Base-by-base conservation (phyloP, 495 filamentous ascomycete species). In the Aspergillus coremiiformis region DNA sequence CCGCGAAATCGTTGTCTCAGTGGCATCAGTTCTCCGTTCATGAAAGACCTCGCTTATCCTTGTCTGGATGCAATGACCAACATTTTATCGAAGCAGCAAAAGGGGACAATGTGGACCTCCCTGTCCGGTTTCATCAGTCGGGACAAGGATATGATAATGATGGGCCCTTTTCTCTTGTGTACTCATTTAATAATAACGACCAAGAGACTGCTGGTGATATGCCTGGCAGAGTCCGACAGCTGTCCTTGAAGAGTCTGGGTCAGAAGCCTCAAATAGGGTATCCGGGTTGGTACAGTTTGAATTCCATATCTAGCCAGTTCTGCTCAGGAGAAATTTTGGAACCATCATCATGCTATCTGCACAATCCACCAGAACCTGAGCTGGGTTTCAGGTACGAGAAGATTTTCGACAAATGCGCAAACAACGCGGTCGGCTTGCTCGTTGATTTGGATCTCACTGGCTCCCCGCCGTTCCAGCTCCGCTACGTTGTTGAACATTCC, bases 351-450 rank as follows among this genome's bases (percentile, higher is more conserved):
- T 97, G 90, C 64, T 73, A 95, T 48, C 70, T 98, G 44, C 79
- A 88, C 33, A 96, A 96, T 55, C 93, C 93, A 14, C 87, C 92
- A 0, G 84, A 96, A 69, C 93, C 93, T 22, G 81, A 84, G 30
- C 56, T 98, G 48, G 69, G 79, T 5, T 72, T 97, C 32, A 78
- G 73, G 37, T 68, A 82, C 1, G 85, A 95, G 57, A 84, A 89
- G 57, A 87, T 97, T 27, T 84, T 85, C 33, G 93, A 97, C 63
- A 95, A 92, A 58, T 98, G 93, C 67, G 92, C 90, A 33, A 87
- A 90, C 44, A 95, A 88, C 59, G 88, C 92, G 0, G 86, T 98
- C 55, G 93, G 93, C 20, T 75, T 97, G 32, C 77, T 84, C 10
- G 88, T 98, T 20, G 87, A 90, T 58, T 69, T 97, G 39, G 87